These are phyloP conservation scores for Metarhizium album DNA, from an alignment of 2,329 filamentous ascomycete species.

Conservation along the genomic window DNA sequence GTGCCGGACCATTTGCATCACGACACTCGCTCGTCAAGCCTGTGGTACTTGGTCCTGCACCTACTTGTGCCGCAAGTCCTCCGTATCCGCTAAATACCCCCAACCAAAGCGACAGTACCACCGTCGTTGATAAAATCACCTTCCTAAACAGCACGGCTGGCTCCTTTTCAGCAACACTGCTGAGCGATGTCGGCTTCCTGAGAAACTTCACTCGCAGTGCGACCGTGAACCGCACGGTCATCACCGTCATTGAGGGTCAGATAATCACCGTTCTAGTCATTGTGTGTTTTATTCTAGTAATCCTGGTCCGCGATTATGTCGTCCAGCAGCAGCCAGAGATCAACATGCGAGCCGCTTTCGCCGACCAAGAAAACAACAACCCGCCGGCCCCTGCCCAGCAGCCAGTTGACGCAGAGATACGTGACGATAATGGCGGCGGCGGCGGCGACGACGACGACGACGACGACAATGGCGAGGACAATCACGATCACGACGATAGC, in stretches of 20 bases:
- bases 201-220: constrained; percentile 57
- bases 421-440: constrained; percentile 8
- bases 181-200: constrained; percentile 47
- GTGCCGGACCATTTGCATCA: constrained; percentile 16
- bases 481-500: too few species aligned
- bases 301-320: constrained; percentile 93
- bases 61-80: background rate
- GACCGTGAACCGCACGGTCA: constrained; percentile 63
- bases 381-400: constrained; percentile 7
- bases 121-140: constrained; percentile 7
- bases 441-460: too few species aligned
- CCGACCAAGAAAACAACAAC: constrained; percentile 27
- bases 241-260: constrained; percentile 83
- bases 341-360: constrained; percentile 63
- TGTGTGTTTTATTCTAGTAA: constrained; percentile 90
- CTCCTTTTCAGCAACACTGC: constrained; percentile 27
- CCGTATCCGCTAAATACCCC: constrained; percentile 1
- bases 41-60: background rate
- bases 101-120: constrained; percentile 7
- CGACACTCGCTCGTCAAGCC: background rate
- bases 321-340: constrained; percentile 94
- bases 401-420: constrained; percentile 10
- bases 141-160: constrained; percentile 7
- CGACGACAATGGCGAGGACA: too few species aligned
- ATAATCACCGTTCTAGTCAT: constrained; percentile 89